Conservation (phyloP, 805 yeast genomes). For the Kluyveromyces wickerhamii region DNA sequence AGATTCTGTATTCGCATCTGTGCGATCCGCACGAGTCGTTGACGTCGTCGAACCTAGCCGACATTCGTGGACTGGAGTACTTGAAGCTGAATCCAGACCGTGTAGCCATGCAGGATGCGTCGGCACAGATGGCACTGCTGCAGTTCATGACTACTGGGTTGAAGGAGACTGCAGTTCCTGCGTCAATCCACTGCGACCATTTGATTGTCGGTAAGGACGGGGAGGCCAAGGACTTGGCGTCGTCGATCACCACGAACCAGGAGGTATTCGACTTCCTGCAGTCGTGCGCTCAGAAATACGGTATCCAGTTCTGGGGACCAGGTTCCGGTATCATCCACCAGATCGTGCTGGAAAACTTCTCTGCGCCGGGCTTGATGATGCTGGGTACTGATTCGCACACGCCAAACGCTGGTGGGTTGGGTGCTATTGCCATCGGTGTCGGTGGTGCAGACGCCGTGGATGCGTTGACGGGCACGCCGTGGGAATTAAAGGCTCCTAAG, state of each 20-base stretch:
- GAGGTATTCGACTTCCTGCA: conserved; percentile 95
- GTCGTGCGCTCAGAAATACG: conserved; percentile 88
- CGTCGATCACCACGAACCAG: conserved; percentile 77
- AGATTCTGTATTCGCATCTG: conserved; percentile 86
- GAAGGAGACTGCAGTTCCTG: conserved; percentile 82
- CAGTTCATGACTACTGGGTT: conserved; percentile 98
- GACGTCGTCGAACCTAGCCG: conserved; percentile 41
- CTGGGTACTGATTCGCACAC: conserved; percentile 98
- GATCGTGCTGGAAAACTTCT: conserved; percentile 92
- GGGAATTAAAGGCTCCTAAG: conserved; percentile 98
- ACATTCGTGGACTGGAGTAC: conserved; percentile 80
- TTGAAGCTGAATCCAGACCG: conserved; percentile 93
- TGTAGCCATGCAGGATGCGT: conserved; percentile 99
- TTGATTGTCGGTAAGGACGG: conserved; percentile 95
- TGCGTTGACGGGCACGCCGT: conserved; percentile 92
- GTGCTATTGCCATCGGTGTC: conserved; percentile 97
- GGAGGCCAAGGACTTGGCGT: conserved; percentile 72
- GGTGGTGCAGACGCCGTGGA: conserved; percentile 99
- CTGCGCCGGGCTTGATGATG: conserved; percentile 96
- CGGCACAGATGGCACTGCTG: conserved; percentile 97
- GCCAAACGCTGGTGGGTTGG: conserved; percentile 98
- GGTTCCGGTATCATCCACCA: conserved; percentile 99
- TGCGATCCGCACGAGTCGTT: conserved; percentile 81
- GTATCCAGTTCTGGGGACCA: conserved; percentile 98
- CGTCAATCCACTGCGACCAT: conserved; percentile 96